Evolutionary conservation across 2,329 filamentous ascomycete species (phyloP).

Genomic region (Hymenoscyphus repandus): DNA sequence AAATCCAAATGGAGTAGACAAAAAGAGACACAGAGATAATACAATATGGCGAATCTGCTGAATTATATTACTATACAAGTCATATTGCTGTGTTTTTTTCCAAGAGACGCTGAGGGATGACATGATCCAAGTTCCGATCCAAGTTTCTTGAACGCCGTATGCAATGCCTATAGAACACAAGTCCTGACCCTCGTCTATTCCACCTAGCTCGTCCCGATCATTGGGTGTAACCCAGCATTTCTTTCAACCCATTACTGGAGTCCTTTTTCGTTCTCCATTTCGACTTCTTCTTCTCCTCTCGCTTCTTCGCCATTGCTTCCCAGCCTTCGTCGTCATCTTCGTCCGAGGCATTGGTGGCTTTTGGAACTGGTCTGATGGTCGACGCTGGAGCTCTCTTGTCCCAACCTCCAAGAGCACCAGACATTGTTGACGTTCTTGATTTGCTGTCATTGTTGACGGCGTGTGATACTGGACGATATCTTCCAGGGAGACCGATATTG

Average conservation of each 20-base stretch:
- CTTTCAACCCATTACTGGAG: constrained; percentile 25
- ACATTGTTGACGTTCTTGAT: constrained; percentile 29
- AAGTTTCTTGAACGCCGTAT: constrained; percentile 25
- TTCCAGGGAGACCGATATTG: constrained; percentile 82
- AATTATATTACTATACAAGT: constrained; percentile 17
- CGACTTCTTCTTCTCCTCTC: constrained; percentile 63
- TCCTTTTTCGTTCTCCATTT: constrained; percentile 58
- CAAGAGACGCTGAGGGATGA: constrained; percentile 1
- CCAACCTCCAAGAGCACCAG: constrained; percentile 27
- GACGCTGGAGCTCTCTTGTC: constrained; percentile 10
- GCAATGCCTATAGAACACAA: constrained; percentile 21
- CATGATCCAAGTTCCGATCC: constrained; percentile 18
- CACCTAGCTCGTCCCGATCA: constrained; percentile 7
- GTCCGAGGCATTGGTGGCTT: constrained; percentile 42
- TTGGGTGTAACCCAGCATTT: constrained; percentile 27
- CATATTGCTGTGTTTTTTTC: constrained; percentile 3
- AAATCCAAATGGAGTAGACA: background rate
- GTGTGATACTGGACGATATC: constrained; percentile 85
- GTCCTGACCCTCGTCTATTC: constrained; percentile 11
- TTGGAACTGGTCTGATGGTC: constrained; percentile 28
- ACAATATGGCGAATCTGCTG: background rate
- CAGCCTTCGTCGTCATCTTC: constrained; percentile 65
- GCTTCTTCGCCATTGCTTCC: constrained; percentile 65
- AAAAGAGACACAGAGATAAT: background rate
- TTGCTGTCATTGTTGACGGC: constrained; percentile 36